These are phyloP conservation scores for Fusarium palustre DNA, from an alignment of 2,329 filamentous ascomycete genomes.

Conservation along the genomic window DNA sequence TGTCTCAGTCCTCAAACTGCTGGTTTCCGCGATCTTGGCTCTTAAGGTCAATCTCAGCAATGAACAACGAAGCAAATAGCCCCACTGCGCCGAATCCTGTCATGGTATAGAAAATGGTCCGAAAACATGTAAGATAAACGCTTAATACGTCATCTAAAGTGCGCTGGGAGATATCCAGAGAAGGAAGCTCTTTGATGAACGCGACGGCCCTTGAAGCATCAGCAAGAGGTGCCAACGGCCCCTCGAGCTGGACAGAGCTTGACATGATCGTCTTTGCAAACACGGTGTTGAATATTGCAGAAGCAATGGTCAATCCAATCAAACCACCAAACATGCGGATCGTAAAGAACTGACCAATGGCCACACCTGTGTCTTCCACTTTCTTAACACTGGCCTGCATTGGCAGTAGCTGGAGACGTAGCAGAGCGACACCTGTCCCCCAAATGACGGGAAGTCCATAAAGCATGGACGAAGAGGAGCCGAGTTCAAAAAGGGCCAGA, in stretches of 20 bases:
- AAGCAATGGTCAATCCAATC: slow-evolving; percentile 2
- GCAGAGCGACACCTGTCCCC: slow-evolving; percentile 14
- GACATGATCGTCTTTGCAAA: slow-evolving; percentile 2
- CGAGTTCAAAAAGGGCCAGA: neutral
- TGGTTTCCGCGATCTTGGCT: slow-evolving; percentile 12
- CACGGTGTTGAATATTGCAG: slow-evolving; percentile 19
- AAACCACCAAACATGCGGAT: slow-evolving; percentile 19
- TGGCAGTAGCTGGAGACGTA: slow-evolving; percentile 11
- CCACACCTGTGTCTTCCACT: slow-evolving; percentile 9
- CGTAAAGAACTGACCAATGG: slow-evolving; percentile 16
- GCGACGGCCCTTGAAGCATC: slow-evolving; percentile 10
- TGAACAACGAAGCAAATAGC: slow-evolving; percentile 5
- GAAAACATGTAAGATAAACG: slow-evolving; percentile 5
- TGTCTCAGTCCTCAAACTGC: slow-evolving; percentile 2
- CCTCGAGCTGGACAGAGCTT: neutral
- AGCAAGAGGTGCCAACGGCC: neutral
- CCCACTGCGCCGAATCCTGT: slow-evolving; percentile 4
- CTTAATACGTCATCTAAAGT: neutral
- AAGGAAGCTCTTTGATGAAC: slow-evolving; percentile 17
- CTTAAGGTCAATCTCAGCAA: slow-evolving; percentile 19
- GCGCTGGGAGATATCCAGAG: neutral
- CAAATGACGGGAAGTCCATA: slow-evolving; percentile 16
- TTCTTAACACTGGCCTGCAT: slow-evolving; percentile 25
- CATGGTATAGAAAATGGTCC: slow-evolving; percentile 18
- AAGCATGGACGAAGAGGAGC: neutral